Conservation (phyloP, 495 filamentous ascomycete species). For the Aspergillus funiculosus region DNA sequence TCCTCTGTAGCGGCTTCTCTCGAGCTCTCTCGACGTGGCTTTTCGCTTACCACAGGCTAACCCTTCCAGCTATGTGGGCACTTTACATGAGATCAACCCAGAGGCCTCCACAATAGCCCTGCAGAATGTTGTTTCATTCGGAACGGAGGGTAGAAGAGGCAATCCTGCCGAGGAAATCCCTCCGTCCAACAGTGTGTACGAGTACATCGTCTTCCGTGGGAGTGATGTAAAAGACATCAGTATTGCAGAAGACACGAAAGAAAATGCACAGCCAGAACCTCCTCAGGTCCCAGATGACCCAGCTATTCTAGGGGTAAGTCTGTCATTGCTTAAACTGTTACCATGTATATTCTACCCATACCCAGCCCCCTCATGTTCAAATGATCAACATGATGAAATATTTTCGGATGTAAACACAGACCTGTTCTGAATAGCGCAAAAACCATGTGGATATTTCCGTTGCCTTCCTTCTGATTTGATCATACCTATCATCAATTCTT, state of each 20-base stretch:
- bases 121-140: slow-evolving; percentile 87
- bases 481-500: slow-evolving; percentile 15
- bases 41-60: slow-evolving; percentile 21
- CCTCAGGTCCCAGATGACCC: slow-evolving; percentile 88
- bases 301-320: slow-evolving; percentile 93
- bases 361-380: slow-evolving; percentile 7
- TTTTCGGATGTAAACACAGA: slow-evolving; percentile 56
- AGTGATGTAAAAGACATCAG: slow-evolving; percentile 98
- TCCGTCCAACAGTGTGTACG: slow-evolving; percentile 79
- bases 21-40: background rate
- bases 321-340: background rate
- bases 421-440: slow-evolving; percentile 77
- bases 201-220: slow-evolving; percentile 98
- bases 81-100: slow-evolving; percentile 95
- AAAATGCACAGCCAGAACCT: slow-evolving; percentile 57
- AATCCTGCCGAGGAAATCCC: slow-evolving; percentile 74
- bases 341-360: background rate
- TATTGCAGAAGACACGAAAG: slow-evolving; percentile 77
- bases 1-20: background rate
- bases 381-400: slow-evolving; percentile 58
- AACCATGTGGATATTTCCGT: slow-evolving; percentile 93
- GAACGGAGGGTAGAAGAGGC: slow-evolving; percentile 81
- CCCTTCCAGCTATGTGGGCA: slow-evolving; percentile 76
- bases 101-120: slow-evolving; percentile 93
- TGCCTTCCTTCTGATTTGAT: slow-evolving; percentile 95